Conservation (phyloP, 805 yeast genomes). For the Saturnispora galanensis region DNA sequence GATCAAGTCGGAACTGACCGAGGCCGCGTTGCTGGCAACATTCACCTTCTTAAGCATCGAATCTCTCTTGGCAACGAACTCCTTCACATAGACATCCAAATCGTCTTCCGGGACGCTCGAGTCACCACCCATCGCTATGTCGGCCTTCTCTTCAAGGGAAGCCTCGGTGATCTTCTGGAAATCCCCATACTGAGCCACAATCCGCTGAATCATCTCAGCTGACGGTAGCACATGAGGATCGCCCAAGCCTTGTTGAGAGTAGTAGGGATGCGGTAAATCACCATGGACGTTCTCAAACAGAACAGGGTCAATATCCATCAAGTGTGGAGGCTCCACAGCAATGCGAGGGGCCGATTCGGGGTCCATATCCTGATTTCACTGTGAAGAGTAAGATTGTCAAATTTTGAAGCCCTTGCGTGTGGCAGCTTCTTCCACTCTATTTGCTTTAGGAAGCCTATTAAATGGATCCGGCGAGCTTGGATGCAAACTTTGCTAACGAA, state of each 20-base stretch:
- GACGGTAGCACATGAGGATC: constrained; percentile 16
- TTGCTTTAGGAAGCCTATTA: too few relatives aligned
- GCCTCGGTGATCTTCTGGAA: constrained; percentile 53
- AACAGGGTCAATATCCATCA: constrained; percentile 8
- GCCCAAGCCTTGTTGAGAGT: neutral
- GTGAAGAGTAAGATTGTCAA: neutral
- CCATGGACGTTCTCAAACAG: constrained; percentile 10
- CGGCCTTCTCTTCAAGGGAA: constrained; percentile 37
- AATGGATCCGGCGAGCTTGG: constrained; percentile 15
- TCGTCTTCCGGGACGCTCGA: constrained; percentile 13
- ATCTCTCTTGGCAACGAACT: constrained; percentile 40
- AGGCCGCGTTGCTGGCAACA: constrained; percentile 78
- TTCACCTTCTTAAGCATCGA: constrained; percentile 45
- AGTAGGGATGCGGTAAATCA: constrained; percentile 11
- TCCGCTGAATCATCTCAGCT: constrained; percentile 10
- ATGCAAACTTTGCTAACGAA: constrained; percentile 19
- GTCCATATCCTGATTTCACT: neutral
- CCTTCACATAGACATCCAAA: constrained; percentile 15
- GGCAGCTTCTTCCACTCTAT: neutral
- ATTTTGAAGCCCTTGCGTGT: neutral
- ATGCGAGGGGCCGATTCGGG: neutral
- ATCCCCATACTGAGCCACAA: constrained; percentile 24
- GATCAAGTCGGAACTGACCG: constrained; percentile 78
- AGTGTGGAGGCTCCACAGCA: neutral
- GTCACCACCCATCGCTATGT: constrained; percentile 11